Conservation (phyloP, 1,284 basidiomycete genomes). For the Fomitopsis palustris region DNA sequence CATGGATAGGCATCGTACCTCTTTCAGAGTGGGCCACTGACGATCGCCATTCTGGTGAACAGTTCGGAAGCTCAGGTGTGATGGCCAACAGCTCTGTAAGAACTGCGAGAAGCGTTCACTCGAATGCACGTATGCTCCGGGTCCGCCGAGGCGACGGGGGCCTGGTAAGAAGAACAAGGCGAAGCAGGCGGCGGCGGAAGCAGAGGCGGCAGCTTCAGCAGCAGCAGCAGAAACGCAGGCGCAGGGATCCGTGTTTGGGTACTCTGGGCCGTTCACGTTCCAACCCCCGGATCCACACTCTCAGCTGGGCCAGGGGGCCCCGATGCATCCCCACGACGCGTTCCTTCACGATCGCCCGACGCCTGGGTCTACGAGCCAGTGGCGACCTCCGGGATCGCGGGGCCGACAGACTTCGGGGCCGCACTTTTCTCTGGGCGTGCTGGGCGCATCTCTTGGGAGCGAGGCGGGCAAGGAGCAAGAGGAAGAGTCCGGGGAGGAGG, state of each 20-base stretch:
- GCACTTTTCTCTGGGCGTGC: neutral
- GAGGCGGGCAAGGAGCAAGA: neutral
- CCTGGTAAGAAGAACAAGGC: constrained; percentile 54
- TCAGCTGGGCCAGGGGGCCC: neutral
- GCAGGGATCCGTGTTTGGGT: neutral
- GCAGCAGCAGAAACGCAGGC: neutral
- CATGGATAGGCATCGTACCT: neutral
- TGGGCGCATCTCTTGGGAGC: neutral
- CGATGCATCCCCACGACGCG: neutral
- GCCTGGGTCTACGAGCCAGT: neutral
- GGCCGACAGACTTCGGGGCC: neutral
- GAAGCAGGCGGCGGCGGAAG: constrained; percentile 17
- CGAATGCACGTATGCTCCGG: constrained; percentile 50
- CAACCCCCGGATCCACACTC: neutral
- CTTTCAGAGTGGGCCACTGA: neutral
- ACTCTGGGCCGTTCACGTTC: constrained; percentile 9
- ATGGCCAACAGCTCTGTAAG: constrained; percentile 58
- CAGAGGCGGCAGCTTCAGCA: no score
- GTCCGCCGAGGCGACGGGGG: constrained; percentile 54
- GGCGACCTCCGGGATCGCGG: neutral
- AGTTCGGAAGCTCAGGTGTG: constrained; percentile 73
- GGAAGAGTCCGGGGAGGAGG: neutral
- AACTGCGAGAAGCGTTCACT: constrained; percentile 50
- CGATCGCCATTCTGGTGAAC: neutral
- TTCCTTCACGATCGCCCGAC: neutral